Evolutionary conservation across 1,284 basidiomycete genomes (phyloP).

Genomic region (Ceratobasidium sp.): DNA sequence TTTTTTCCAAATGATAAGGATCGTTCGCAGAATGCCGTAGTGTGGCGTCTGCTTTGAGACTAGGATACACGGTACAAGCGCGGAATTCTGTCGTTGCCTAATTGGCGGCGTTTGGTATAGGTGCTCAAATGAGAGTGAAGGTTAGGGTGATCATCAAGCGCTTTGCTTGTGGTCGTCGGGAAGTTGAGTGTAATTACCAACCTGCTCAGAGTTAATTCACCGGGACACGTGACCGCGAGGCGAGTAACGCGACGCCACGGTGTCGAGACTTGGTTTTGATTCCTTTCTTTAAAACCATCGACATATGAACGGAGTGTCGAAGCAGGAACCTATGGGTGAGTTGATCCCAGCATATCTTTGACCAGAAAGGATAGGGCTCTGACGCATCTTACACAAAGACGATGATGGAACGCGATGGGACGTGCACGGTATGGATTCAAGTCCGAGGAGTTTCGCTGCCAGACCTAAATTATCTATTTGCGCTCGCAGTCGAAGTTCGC

Average conservation of each 20-base stretch:
- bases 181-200: slow-evolving; percentile 18
- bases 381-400: background rate
- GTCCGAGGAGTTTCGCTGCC: background rate
- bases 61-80: background rate
- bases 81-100: background rate
- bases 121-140: background rate
- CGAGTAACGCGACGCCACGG: background rate
- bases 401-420: slow-evolving; percentile 10
- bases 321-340: slow-evolving; percentile 8
- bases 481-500: slow-evolving; percentile 78
- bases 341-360: background rate
- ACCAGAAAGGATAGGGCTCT: background rate
- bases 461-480: slow-evolving; percentile 23
- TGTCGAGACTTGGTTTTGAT: background rate
- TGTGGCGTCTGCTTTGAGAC: slow-evolving; percentile 11
- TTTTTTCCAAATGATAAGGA: background rate
- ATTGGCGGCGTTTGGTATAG: background rate
- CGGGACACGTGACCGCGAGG: slow-evolving; percentile 25
- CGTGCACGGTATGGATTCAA: slow-evolving; percentile 12
- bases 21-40: background rate
- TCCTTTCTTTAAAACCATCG: background rate
- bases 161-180: slow-evolving; percentile 27
- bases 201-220: background rate
- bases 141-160: background rate
- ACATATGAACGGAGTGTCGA: background rate